These are phyloP conservation scores for Thelonectria discophora DNA, from an alignment of 2,329 filamentous ascomycete genomes.

Conservation along the genomic window DNA sequence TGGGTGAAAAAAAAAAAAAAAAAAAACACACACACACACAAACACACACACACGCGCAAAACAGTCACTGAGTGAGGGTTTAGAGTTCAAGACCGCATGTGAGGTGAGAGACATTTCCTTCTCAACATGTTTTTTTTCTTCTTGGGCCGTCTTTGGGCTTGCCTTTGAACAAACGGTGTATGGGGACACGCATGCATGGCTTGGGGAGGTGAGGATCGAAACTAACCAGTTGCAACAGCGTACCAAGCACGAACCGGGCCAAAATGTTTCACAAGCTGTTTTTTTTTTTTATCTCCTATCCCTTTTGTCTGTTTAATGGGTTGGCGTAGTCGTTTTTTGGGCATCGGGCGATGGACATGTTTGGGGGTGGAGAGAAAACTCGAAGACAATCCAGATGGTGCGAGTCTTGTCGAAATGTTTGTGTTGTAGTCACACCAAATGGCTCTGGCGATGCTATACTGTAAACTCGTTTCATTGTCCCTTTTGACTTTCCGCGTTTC, in stretches of 20 bases:
- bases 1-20: too few species aligned
- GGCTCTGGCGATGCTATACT: too few species aligned
- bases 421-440: too few species aligned
- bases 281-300: background rate
- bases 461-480: too few species aligned
- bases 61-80: too few species aligned
- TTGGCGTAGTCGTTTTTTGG: too few species aligned
- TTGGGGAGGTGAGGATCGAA: slow-evolving; percentile 7
- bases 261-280: slow-evolving; percentile 27
- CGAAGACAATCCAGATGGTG: slow-evolving; percentile 7
- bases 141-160: background rate
- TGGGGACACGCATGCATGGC: slow-evolving; percentile 10
- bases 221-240: slow-evolving; percentile 30
- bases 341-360: slow-evolving; percentile 15
- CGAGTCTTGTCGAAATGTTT: background rate
- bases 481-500: too few species aligned
- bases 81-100: too few species aligned
- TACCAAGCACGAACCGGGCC: slow-evolving; percentile 34
- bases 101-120: too few species aligned
- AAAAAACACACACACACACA: too few species aligned
- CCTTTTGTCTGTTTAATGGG: background rate
- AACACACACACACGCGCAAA: too few species aligned
- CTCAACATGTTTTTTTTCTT: background rate
- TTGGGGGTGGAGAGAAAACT: slow-evolving; percentile 15
- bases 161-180: background rate